phyloP scores from a whole-genome alignment of 768 basidiomycete species.

The Cubamyces sp. region DNA sequence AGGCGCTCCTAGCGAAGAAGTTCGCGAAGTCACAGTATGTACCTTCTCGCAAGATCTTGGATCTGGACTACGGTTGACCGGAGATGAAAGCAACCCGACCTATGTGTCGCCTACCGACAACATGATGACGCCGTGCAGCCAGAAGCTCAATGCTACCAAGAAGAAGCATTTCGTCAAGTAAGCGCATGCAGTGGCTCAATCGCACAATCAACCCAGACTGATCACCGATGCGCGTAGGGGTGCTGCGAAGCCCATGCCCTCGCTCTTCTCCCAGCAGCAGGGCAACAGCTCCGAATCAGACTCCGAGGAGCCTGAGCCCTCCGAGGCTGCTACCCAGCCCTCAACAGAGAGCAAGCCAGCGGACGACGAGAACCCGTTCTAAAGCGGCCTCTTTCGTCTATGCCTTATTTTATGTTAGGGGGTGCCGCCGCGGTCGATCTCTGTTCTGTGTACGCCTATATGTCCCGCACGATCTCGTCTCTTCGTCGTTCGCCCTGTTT shows the following conservation, averaged over 20 bases:
- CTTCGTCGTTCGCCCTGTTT: conserved; percentile 24
- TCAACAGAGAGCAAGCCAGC: conserved; percentile 43
- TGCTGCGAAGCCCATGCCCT: conserved; percentile 55
- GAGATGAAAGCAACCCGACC: conserved; percentile 69
- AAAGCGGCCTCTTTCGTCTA: not conserved
- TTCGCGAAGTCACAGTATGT: conserved; percentile 86
- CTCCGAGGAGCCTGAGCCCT: conserved; percentile 41
- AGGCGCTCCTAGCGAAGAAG: conserved; percentile 91
- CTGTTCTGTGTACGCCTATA: conserved; percentile 19
- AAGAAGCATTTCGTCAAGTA: conserved; percentile 95
- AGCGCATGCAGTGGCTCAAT: conserved; percentile 29
- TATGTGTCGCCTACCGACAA: conserved; percentile 95
- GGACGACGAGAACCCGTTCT: conserved; percentile 76
- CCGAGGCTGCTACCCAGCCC: conserved; percentile 32
- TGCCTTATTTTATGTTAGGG: not conserved
- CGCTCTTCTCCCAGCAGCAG: conserved; percentile 58
- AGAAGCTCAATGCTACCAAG: conserved; percentile 88
- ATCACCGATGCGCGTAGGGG: conserved; percentile 44
- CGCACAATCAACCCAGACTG: conserved; percentile 7
- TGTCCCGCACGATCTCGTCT: conserved; percentile 16
- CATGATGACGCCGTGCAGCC: conserved; percentile 90
- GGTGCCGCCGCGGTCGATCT: conserved; percentile 11
- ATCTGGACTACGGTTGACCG: conserved; percentile 19
- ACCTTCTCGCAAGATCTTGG: conserved; percentile 4
- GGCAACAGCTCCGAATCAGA: conserved; percentile 22